Base-by-base conservation (phyloP, 2,329 filamentous ascomycete species). In the Hymenoscyphus scutula region DNA sequence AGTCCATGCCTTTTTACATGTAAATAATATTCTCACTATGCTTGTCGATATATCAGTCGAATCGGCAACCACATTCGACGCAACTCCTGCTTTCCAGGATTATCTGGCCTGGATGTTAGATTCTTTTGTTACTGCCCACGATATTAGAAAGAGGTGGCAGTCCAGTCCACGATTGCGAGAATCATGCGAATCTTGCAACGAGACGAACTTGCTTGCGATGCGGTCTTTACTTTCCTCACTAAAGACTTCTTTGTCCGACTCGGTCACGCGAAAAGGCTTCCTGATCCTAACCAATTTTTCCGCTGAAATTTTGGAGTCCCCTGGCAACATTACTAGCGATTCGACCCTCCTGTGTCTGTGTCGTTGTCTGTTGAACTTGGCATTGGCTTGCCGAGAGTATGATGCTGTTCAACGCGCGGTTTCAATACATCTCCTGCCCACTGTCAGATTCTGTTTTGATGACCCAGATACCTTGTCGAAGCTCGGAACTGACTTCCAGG, bases 101-200 rank as follows among this genome's bases (percentile, higher is more conserved):
- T 71, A 75, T 53, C 27, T 74, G 7, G 66, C 67, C 11, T 75
- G 73, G 74, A 56, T 74, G 30, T 55, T 74, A 17, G 73, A 75
- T 56, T 72, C 70, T 1, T 69, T 74, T 55, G 45, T 69, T 55
- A 25, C 56, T 2, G 29, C 64, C 5, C 66, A 70, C 57, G 68
- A 73, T 6, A 37, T 72, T 17, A 60, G 67, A 25, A 69, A 68
- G 32, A 65, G 63, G 56, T 70, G 64, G 63, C 34, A 56, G 37
- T 56, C 53, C 4, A 64, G 62, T 53, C 48, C 57, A 11, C 23
- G 58, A 13, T 48, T 70, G 5, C 59, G 64, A 17, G 58, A 68
- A 53, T 48, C 38, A 5, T 66, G 60, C 53, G 53, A 58, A 17
- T 62, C 63, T 17, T 63, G 59, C 29, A 53, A 63, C 29, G 41